Evolutionary conservation across 352 stramenopile species (phyloP).

Genomic region (Phytophthora fragariae): DNA sequence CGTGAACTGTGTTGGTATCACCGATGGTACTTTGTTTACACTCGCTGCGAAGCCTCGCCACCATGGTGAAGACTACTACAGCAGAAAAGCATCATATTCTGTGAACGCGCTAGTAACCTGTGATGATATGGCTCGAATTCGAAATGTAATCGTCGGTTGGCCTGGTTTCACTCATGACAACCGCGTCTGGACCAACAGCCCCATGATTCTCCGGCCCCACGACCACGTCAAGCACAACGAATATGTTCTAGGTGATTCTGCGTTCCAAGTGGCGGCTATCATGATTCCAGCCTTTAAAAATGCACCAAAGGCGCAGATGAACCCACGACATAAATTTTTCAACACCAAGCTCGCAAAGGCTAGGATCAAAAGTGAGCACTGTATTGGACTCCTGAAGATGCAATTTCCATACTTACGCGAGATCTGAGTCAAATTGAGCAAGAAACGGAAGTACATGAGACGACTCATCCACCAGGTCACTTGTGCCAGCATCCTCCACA

Average conservation of each 20-base stretch:
- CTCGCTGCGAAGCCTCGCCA: constrained; percentile 28
- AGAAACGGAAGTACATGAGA: constrained; percentile 29
- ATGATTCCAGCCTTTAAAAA: constrained; percentile 38
- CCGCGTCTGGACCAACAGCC: constrained; percentile 38
- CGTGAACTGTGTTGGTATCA: constrained; percentile 34
- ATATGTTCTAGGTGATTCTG: constrained; percentile 33
- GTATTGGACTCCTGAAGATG: constrained; percentile 34
- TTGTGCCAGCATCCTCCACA: constrained; percentile 30
- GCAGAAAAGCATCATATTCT: constrained; percentile 26
- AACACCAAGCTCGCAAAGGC: constrained; percentile 26
- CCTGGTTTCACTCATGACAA: constrained; percentile 37
- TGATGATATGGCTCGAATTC: constrained; percentile 27
- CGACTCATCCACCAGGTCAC: constrained; percentile 25
- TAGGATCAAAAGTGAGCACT: constrained; percentile 38
- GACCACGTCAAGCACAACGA: constrained; percentile 25
- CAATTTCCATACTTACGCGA: constrained; percentile 32
- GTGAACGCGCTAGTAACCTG: constrained; percentile 27
- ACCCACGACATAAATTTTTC: constrained; percentile 25
- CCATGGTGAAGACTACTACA: constrained; percentile 38
- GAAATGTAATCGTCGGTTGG: constrained; percentile 32
- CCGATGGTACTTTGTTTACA: constrained; percentile 33
- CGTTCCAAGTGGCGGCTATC: constrained; percentile 22
- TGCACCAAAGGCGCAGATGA: constrained; percentile 7
- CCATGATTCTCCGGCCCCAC: neutral
- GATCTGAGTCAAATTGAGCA: constrained; percentile 19